Evolutionary conservation across 208 protist genomes (phyloP).

Genomic region (Leptomonas pyrrhocoris): DNA sequence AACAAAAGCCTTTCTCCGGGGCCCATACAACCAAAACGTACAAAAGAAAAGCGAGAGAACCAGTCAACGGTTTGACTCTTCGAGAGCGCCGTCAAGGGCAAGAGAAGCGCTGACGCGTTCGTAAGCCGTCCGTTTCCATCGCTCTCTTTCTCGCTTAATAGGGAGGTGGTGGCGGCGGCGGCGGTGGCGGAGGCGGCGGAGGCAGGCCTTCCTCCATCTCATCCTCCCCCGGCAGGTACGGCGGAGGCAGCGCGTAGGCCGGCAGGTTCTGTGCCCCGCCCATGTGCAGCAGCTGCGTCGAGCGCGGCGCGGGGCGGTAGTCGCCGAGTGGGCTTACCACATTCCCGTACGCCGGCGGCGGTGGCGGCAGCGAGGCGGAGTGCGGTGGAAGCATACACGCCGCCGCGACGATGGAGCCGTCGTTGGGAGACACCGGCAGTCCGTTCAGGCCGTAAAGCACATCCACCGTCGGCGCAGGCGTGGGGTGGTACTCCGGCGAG

Average conservation of each 20-base stretch:
- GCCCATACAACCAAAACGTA: neutral
- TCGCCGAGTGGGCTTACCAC: conserved; percentile 18
- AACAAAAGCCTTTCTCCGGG: neutral
- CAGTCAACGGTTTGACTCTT: too few relatives aligned
- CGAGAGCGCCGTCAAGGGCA: too few relatives aligned
- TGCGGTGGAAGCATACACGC: neutral
- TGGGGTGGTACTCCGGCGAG: conserved; percentile 54
- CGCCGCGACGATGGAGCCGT: neutral
- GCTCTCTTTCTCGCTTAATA: too few relatives aligned
- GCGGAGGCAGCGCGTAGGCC: conserved; percentile 43
- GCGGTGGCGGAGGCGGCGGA: conserved; percentile 26
- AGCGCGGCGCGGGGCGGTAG: conserved; percentile 43
- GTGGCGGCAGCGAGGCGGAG: conserved; percentile 31
- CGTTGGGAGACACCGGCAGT: neutral
- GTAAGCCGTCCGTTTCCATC: too few relatives aligned
- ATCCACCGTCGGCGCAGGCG: conserved; percentile 25
- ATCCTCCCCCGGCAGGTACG: conserved; percentile 29
- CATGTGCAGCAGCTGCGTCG: conserved; percentile 33
- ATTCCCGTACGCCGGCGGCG: conserved; percentile 37
- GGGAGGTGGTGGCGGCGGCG: too few relatives aligned
- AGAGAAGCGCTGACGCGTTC: too few relatives aligned
- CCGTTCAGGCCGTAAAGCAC: conserved; percentile 12
- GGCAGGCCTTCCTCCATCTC: conserved; percentile 16
- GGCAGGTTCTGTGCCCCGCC: conserved; percentile 27
- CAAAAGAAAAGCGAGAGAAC: neutral